Evolutionary conservation across 2,329 filamentous ascomycete genomes (phyloP), one percentile per base, ranked within the genome.

Genomic region (Mariannaea sp.): DNA sequence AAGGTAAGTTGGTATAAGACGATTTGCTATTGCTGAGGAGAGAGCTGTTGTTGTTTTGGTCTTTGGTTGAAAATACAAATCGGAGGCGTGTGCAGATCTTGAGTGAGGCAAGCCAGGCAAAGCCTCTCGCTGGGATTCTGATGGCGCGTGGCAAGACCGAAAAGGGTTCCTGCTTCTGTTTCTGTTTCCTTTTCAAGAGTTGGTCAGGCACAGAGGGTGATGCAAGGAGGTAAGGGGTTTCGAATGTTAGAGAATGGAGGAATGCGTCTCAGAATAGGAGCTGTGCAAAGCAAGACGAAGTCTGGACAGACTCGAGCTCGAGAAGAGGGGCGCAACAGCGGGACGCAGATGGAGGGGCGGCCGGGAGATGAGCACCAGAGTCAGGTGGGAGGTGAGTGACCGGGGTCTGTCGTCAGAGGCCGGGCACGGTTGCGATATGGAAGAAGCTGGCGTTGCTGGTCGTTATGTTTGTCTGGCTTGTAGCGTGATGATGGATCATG

Each of bases 401-500:
- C 51, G 49, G 61, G 61, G 60, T 62, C 53, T 48, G 58, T 48
- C 50, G 56, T 47, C 17, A 49, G 50, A 53, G 49, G 59, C 57
- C 52, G 48, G 52, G 35, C 40, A 32, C 33, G 49, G 41, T 26
- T 45, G 49, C 44, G 49, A 45, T 53, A 49, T 49, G 49, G 54
- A 46, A 49, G 56, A 43, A 56, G 64, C 59, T 55, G 61, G 54
- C 54, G 51, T 50, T 36, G 12, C 16, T 36, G 30, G 19, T 24
- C 6, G n/a, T 32, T 49, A 44, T 44, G n/a, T 16, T 40, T 32
- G 36, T 43, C 30, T 50, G 46, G 26, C 43, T 47, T 38, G 53
- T 58, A 59, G 58, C 49, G 56, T 54, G 60, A 64, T 63, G 61
- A 65, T 63, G 52, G 60, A 64, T 63, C 59, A 65, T 63, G 52